Evolutionary conservation across 2,329 filamentous ascomycete genomes (phyloP).

Genomic region (Amauroascus verrucosus): DNA sequence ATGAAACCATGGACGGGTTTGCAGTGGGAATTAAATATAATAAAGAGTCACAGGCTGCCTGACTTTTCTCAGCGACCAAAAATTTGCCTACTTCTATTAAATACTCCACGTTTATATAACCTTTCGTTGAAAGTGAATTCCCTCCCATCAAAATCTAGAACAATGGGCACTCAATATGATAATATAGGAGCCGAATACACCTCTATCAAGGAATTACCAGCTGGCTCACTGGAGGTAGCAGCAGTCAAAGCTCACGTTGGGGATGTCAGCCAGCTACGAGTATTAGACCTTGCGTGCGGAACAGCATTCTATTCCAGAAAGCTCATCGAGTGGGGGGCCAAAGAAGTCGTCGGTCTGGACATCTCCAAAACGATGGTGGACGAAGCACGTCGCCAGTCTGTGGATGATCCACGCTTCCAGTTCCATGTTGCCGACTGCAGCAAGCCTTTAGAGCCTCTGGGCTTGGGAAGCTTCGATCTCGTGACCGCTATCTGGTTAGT

Average conservation of each 20-base stretch:
- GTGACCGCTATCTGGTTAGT: conserved; percentile 32
- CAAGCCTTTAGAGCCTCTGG: conserved; percentile 20
- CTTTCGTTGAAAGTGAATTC: too few relatives aligned
- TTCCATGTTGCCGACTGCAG: conserved; percentile 23
- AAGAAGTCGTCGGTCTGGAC: conserved; percentile 29
- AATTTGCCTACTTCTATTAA: too few relatives aligned
- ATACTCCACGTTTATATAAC: too few relatives aligned
- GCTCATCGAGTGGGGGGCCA: conserved; percentile 29
- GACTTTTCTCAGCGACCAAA: too few relatives aligned
- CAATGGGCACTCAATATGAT: conserved; percentile 1
- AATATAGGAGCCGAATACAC: background rate
- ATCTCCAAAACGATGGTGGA: conserved; percentile 29
- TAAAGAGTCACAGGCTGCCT: too few relatives aligned
- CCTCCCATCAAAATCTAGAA: too few relatives aligned
- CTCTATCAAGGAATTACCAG: background rate
- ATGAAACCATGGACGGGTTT: too few relatives aligned
- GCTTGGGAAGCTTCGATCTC: conserved; percentile 27
- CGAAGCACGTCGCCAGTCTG: conserved; percentile 17
- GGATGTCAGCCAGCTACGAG: conserved; percentile 17
- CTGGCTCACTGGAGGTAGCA: background rate
- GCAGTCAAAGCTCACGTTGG: background rate
- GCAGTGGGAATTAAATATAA: too few relatives aligned
- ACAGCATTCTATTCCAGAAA: conserved; percentile 29
- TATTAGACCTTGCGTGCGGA: conserved; percentile 34
- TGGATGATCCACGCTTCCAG: conserved; percentile 3